Percentiles rank a stretch among this genome's conserved stretches.
These are phyloP conservation scores for Alternaria sp. DNA, from an alignment of 2,329 filamentous ascomycete species.

Conservation along the genomic window DNA sequence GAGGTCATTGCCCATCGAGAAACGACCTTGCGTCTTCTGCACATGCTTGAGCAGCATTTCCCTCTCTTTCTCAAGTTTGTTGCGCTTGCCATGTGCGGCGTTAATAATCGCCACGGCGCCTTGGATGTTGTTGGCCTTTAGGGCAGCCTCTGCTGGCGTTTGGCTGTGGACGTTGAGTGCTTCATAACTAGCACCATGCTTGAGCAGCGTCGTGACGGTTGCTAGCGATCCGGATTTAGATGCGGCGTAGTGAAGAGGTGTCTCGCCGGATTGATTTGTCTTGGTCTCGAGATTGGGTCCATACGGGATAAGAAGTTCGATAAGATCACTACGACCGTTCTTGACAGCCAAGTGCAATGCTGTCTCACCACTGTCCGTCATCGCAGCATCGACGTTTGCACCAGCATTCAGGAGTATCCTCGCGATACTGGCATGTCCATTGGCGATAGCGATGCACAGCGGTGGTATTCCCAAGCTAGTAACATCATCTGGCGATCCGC, in stretches of 20 bases:
- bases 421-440: constrained; percentile 36
- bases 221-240: constrained; percentile 34
- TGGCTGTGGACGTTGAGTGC: constrained; percentile 27
- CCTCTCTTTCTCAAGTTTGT: constrained; percentile 43
- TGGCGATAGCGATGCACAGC: constrained; percentile 40
- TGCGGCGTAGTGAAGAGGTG: constrained; percentile 46
- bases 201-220: constrained; percentile 36
- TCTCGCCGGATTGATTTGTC: constrained; percentile 38
- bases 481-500: constrained; percentile 38
- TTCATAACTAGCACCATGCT: constrained; percentile 39
- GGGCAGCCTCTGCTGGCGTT: constrained; percentile 41
- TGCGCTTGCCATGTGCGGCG: constrained; percentile 36
- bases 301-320: constrained; percentile 36
- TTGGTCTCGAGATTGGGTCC: constrained; percentile 33
- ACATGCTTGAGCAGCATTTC: constrained; percentile 44
- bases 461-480: constrained; percentile 34
- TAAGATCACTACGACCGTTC: constrained; percentile 33
- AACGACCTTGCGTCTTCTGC: constrained; percentile 35
- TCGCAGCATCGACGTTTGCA: constrained; percentile 35
- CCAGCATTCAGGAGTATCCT: constrained; percentile 41
- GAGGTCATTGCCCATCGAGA: constrained; percentile 44
- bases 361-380: constrained; percentile 37
- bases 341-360: constrained; percentile 45
- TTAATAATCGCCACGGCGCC: constrained; percentile 45
- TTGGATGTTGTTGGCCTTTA: constrained; percentile 39